Evolutionary conservation across 257 asterid species (phyloP).

Genomic region (Haberlea rhodopensis): DNA sequence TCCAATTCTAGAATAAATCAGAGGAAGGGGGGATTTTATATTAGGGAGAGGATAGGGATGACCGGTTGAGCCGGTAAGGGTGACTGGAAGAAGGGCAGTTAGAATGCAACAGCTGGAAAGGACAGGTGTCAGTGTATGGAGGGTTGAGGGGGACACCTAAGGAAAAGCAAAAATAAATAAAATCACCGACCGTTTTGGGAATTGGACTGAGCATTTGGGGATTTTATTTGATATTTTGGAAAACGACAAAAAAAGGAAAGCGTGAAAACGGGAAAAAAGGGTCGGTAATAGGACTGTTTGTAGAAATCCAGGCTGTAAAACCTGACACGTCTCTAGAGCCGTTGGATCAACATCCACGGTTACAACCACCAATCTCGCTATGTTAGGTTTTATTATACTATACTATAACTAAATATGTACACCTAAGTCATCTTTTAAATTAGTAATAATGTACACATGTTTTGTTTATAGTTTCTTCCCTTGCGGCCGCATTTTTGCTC

Average conservation of each 20-base stretch:
- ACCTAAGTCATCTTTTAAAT: no score
- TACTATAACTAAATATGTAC: no score
- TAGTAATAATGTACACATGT: no score
- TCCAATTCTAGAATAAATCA: constrained; percentile 24
- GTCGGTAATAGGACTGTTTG: constrained; percentile 13
- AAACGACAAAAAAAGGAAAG: constrained; percentile 27
- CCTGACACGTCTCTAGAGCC: constrained; percentile 45
- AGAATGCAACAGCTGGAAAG: constrained; percentile 45
- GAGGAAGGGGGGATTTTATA: constrained; percentile 33
- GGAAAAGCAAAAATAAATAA: constrained; percentile 2
- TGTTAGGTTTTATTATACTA: not conserved
- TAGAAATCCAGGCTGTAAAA: constrained; percentile 49
- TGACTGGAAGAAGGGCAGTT: constrained; percentile 40
- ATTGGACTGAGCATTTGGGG: constrained; percentile 46
- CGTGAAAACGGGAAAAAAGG: constrained; percentile 4
- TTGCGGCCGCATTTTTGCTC: no score
- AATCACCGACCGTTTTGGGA: constrained; percentile 75
- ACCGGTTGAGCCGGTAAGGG: constrained; percentile 37
- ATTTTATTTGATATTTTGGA: constrained; percentile 21
- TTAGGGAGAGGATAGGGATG: constrained; percentile 39
- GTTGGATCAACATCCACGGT: constrained; percentile 19
- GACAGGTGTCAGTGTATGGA: constrained; percentile 45
- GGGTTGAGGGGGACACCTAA: constrained; percentile 29
- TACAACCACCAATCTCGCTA: not conserved
- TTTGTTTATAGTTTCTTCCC: no score